Evolutionary conservation across 495 filamentous ascomycete species (phyloP).

Genomic region (Penicillium salamii): DNA sequence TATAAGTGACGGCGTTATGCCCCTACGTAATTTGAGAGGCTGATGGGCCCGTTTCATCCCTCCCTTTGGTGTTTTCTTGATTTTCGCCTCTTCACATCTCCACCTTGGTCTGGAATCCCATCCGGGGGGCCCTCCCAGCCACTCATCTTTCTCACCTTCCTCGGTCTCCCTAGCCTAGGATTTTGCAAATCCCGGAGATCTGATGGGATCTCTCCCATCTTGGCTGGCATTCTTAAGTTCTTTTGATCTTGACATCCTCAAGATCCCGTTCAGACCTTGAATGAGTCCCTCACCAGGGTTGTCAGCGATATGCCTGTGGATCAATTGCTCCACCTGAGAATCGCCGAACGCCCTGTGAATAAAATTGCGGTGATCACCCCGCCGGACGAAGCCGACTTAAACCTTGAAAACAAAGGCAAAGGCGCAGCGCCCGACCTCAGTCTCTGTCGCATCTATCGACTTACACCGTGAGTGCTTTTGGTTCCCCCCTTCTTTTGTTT

Average conservation of each 20-base stretch:
- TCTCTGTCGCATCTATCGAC: constrained; percentile 39
- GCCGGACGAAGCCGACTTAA: constrained; percentile 20
- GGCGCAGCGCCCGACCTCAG: background rate
- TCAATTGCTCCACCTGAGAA: constrained; percentile 27
- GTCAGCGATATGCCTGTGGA: constrained; percentile 21
- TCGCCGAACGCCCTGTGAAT: constrained; percentile 7
- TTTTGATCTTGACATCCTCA: background rate
- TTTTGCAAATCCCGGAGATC: background rate
- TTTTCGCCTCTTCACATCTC: background rate
- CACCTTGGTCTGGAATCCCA: constrained; percentile 3
- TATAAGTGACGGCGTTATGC: no score
- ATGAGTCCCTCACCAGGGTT: constrained; percentile 2
- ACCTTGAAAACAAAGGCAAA: constrained; percentile 1
- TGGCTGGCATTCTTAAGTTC: background rate
- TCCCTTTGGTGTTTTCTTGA: background rate
- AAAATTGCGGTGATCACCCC: constrained; percentile 22
- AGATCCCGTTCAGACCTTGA: background rate
- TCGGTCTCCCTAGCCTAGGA: background rate
- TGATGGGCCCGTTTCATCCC: background rate
- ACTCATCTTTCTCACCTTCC: background rate
- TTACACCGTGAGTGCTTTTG: constrained; percentile 38
- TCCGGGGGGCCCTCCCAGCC: constrained; percentile 8
- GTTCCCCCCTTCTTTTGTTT: background rate
- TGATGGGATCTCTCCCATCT: background rate
- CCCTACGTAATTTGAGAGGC: background rate